phyloP scores from a whole-genome alignment of 257 asterid genomes.

The Anisodus tanguticus region DNA sequence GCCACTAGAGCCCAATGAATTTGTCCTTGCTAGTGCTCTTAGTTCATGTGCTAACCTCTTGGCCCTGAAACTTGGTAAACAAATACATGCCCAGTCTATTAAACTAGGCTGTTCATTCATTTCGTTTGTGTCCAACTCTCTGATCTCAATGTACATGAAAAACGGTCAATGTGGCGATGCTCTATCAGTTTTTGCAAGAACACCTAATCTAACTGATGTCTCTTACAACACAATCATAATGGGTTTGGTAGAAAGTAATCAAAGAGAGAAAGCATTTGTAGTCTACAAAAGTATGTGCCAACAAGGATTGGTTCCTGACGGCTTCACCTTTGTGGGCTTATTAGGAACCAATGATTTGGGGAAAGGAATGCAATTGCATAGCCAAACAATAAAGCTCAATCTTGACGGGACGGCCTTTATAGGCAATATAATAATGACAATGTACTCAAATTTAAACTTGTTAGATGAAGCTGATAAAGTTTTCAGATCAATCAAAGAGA shows the following conservation, averaged over 20 bases:
- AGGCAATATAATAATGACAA: slow-evolving; percentile 59
- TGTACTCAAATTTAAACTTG: slow-evolving; percentile 58
- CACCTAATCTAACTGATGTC: slow-evolving; percentile 43
- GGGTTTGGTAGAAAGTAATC: slow-evolving; percentile 66
- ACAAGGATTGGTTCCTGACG: slow-evolving; percentile 64
- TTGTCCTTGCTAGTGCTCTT: slow-evolving; percentile 60
- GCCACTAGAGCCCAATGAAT: slow-evolving; percentile 65
- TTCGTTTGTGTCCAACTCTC: slow-evolving; percentile 64
- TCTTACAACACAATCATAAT: slow-evolving; percentile 61
- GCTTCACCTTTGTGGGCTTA: slow-evolving; percentile 72
- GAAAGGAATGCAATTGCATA: slow-evolving; percentile 58
- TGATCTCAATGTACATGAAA: slow-evolving; percentile 73
- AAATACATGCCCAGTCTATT: slow-evolving; percentile 63
- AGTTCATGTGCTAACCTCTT: slow-evolving; percentile 65
- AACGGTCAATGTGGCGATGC: slow-evolving; percentile 63
- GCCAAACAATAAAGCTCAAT: slow-evolving; percentile 60
- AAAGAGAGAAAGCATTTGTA: slow-evolving; percentile 55
- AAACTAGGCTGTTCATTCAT: slow-evolving; percentile 51
- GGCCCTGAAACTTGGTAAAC: slow-evolving; percentile 57
- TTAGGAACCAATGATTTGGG: slow-evolving; percentile 50
- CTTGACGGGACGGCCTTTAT: slow-evolving; percentile 54
- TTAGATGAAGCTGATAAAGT: slow-evolving; percentile 53
- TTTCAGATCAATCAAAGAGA: slow-evolving; percentile 53
- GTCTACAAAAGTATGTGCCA: slow-evolving; percentile 52
- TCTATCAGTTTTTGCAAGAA: slow-evolving; percentile 45